Evolutionary conservation across 2,329 filamentous ascomycete genomes (phyloP).

Genomic region (Pezicula carpinea): DNA sequence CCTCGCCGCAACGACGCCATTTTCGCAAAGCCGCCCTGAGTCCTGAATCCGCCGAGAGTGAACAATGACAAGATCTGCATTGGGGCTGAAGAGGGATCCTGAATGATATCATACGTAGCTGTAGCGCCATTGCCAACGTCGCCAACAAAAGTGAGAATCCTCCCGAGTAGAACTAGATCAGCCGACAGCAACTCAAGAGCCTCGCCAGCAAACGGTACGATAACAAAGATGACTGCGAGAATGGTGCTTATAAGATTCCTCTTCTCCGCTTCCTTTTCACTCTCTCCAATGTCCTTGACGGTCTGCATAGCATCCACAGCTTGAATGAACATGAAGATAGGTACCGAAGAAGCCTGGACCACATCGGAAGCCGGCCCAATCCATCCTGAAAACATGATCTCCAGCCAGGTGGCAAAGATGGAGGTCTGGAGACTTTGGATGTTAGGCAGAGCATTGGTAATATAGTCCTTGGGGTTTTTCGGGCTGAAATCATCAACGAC

Average conservation of each 20-base stretch:
- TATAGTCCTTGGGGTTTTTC: not conserved
- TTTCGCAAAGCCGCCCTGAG: not conserved
- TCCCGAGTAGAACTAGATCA: not conserved
- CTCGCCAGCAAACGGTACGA: no score
- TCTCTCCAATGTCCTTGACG: not conserved
- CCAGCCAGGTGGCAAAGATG: not conserved
- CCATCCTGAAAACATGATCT: not conserved
- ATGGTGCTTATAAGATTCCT: not conserved
- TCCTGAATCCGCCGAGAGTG: not conserved
- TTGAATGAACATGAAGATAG: not conserved
- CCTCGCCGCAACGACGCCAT: not conserved
- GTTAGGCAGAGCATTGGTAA: not conserved
- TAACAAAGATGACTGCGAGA: not conserved
- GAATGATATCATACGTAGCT: not conserved
- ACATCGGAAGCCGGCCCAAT: not conserved
- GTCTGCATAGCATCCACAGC: not conserved
- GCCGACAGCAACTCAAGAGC: not conserved
- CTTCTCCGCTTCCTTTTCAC: not conserved
- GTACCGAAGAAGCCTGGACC: not conserved
- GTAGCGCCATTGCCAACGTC: not conserved
- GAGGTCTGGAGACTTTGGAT: not conserved
- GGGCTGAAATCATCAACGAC: not conserved
- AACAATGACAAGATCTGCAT: not conserved
- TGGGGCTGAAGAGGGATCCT: not conserved
- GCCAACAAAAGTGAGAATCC: not conserved